Evolutionary conservation across 202 grass and related monocot species (phyloP), one percentile per base, ranked within the genome.

Genomic region (Dendrocalamus latiflorus): DNA sequence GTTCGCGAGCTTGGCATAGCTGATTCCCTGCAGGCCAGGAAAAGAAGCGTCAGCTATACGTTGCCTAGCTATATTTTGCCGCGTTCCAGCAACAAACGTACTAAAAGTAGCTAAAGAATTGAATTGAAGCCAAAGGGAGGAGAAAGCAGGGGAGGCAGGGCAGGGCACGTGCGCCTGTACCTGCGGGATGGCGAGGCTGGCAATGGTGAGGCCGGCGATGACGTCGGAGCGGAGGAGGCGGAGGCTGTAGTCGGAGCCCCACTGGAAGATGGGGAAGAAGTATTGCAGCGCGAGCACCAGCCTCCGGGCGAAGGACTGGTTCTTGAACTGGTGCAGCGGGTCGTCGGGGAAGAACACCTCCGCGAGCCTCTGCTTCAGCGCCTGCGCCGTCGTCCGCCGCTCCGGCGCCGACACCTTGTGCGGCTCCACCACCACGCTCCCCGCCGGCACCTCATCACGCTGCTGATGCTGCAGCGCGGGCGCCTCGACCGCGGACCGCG

Each of bases 291-390:
- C 97, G 9, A 97, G 80, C 49, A 91, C 75, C 15, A 94, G 77
- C 77, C 90, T 91, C 76, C 79, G 74, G 18, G 89, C 82, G 12
- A 74, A 78, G 13, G 93, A 82, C 85, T 97, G 91, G 90, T 99
- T 88, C 91, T 94, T 97, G 91, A 99, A 99, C 75, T 92, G 86
- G 83, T 97, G 91, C 48, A 99, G 89, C 12, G 97, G 97, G 66
- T 99, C 91, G 82, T 99, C 97, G 17, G 97, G 97, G 89, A 99
- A 99, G 88, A 99, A 97, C 74, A 99, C 86, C 88, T 99, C 97
- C 5, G 62, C 89, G 0, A 99, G 81, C 14, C 89, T 64, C 81
- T 91, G 90, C 83, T 77, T 79, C 42, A 99, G 88, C 10, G 93
- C 91, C 61, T 70, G 70, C 14, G 44, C 37, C 58, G 86, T 77